A percentile compares a stretch with the other conserved stretches of the same genome.
Conservation (phyloP, 2,329 filamentous ascomycete genomes). For the Ophiostoma triangulosporum region DNA sequence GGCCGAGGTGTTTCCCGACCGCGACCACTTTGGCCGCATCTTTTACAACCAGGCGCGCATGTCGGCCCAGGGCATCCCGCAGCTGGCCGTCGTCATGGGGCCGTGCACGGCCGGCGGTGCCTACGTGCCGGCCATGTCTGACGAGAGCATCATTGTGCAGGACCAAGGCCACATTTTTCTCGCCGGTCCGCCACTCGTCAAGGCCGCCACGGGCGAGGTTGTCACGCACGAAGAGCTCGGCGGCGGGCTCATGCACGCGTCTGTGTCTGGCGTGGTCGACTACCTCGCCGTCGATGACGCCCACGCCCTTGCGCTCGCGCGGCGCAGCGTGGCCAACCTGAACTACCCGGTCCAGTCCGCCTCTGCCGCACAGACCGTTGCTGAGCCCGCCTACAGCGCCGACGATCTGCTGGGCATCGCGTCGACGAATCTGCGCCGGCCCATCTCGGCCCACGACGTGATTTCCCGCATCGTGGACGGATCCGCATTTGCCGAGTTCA, state of each 20-base stretch:
- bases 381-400: slow-evolving; percentile 68
- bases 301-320: slow-evolving; percentile 74
- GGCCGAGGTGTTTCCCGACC: slow-evolving; percentile 88
- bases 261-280: slow-evolving; percentile 85
- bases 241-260: slow-evolving; percentile 78
- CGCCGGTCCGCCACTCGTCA: slow-evolving; percentile 84
- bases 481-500: slow-evolving; percentile 86
- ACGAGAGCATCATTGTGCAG: slow-evolving; percentile 92
- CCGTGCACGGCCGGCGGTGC: slow-evolving; percentile 92
- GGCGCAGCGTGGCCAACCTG: slow-evolving; percentile 73
- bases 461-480: slow-evolving; percentile 90
- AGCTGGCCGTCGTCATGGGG: slow-evolving; percentile 93
- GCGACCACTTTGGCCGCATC: slow-evolving; percentile 90
- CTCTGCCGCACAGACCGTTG: slow-evolving; percentile 19
- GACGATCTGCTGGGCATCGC: slow-evolving; percentile 78
- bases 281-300: slow-evolving; percentile 91
- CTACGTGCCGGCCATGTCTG: slow-evolving; percentile 94
- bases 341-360: slow-evolving; percentile 48
- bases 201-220: slow-evolving; percentile 87
- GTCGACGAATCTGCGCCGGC: slow-evolving; percentile 75
- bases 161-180: slow-evolving; percentile 97
- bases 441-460: slow-evolving; percentile 75
- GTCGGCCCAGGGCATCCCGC: slow-evolving; percentile 77
- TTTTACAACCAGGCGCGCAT: slow-evolving; percentile 97
- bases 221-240: slow-evolving; percentile 85